These are phyloP conservation scores for Diutina mesorugosa DNA, from an alignment of 1,139 yeast genomes.

Conservation along the genomic window DNA sequence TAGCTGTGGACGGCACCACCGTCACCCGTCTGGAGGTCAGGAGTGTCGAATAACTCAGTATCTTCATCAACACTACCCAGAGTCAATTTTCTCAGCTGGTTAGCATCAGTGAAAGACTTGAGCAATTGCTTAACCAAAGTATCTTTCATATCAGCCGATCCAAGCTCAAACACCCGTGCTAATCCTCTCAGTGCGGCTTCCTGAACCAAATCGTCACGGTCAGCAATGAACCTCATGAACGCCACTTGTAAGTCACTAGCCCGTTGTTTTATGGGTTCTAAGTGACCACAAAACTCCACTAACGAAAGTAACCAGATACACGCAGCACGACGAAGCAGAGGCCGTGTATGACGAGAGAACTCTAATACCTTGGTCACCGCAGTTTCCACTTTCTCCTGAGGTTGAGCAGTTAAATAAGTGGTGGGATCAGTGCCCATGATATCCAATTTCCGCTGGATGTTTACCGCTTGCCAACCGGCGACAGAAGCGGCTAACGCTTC, in stretches of 20 bases:
- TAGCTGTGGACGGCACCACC: conserved; percentile 75
- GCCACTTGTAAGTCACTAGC: conserved; percentile 53
- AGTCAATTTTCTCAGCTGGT: conserved; percentile 32
- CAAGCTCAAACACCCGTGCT: conserved; percentile 68
- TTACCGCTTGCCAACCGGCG: conserved; percentile 65
- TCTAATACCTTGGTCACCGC: conserved; percentile 36
- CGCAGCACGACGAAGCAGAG: conserved; percentile 59
- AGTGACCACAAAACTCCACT: conserved; percentile 57
- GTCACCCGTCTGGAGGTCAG: conserved; percentile 65
- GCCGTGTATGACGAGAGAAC: conserved; percentile 55
- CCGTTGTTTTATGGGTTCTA: conserved; percentile 24
- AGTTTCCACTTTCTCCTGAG: conserved; percentile 14
- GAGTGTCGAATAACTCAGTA: conserved; percentile 78
- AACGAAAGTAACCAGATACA: conserved; percentile 81
- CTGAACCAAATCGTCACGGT: conserved; percentile 73
- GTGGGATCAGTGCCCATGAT: conserved; percentile 19
- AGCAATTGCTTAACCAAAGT: conserved; percentile 64
- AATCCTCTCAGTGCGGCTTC: conserved; percentile 89
- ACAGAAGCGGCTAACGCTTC: conserved; percentile 68
- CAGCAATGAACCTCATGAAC: conserved; percentile 66
- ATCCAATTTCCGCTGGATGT: conserved; percentile 36
- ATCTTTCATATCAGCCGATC: conserved; percentile 57
- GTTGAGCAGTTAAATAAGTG: conserved; percentile 7
- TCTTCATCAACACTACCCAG: conserved; percentile 69
- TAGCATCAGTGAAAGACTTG: conserved; percentile 64